Evolutionary conservation across 306 rosid species (phyloP).

Genomic region (Castanopsis chinensis): DNA sequence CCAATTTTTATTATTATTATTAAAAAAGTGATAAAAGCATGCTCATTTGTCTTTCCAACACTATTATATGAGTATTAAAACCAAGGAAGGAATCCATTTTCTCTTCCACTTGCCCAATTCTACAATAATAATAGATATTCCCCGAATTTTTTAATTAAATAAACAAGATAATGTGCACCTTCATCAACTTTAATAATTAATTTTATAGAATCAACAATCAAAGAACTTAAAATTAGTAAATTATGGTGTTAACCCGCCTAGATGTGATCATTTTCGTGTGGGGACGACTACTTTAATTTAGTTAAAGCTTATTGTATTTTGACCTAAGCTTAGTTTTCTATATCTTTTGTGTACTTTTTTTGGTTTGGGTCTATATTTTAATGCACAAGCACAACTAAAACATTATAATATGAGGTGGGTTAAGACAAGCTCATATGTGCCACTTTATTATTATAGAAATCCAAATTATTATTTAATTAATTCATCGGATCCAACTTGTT

Average conservation of each 20-base stretch:
- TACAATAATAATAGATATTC: constrained; percentile 22
- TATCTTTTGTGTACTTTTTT: background rate
- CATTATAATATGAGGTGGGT: constrained; percentile 34
- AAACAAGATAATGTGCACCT: constrained; percentile 28
- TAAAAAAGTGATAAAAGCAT: constrained; percentile 17
- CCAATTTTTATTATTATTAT: background rate
- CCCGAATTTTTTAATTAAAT: constrained; percentile 25
- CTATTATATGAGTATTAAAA: constrained; percentile 26
- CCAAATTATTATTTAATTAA: constrained; percentile 18
- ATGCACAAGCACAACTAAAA: constrained; percentile 32
- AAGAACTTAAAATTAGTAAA: background rate
- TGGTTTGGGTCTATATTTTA: constrained; percentile 13
- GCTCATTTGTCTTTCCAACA: constrained; percentile 33
- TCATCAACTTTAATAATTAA: constrained; percentile 32
- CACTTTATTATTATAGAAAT: constrained; percentile 36
- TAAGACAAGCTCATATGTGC: constrained; percentile 38
- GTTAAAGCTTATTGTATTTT: constrained; percentile 34
- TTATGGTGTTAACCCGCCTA: constrained; percentile 39
- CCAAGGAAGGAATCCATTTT: constrained; percentile 33
- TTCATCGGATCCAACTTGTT: constrained; percentile 34
- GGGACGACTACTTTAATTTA: constrained; percentile 20
- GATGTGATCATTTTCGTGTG: constrained; percentile 38
- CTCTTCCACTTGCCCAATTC: constrained; percentile 39
- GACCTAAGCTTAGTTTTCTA: constrained; percentile 40
- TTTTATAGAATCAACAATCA: no score